Percentiles rank a stretch among this genome's conserved stretches.
Conservation (phyloP, 1,139 yeast genomes). For the Starmera stellimalicola region DNA sequence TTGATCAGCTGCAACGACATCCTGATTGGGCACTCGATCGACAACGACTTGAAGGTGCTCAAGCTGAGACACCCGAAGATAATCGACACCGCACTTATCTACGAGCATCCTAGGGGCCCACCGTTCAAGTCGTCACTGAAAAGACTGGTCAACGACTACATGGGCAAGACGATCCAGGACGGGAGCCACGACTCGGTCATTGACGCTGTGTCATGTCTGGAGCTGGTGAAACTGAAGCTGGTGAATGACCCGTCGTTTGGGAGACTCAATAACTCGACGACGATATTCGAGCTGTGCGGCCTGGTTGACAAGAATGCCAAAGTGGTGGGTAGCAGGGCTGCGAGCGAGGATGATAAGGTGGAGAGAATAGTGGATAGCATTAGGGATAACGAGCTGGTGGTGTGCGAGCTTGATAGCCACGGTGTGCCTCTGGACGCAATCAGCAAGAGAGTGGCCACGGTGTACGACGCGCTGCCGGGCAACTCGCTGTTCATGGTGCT, state of each 20-base stretch:
- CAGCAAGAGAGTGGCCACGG: conserved; percentile 33
- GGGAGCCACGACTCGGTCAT: conserved; percentile 73
- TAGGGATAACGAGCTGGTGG: conserved; percentile 39
- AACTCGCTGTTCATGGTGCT: conserved; percentile 52
- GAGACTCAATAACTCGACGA: conserved; percentile 33
- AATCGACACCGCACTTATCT: conserved; percentile 58
- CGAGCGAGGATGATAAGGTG: conserved; percentile 51
- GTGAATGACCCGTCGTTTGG: conserved; percentile 63
- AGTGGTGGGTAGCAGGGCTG: conserved; percentile 29
- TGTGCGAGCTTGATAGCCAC: conserved; percentile 37
- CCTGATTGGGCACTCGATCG: conserved; percentile 65
- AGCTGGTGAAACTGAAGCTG: conserved; percentile 61
- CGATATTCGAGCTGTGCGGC: conserved; percentile 26
- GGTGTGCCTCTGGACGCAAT: conserved; percentile 13
- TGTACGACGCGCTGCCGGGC: conserved; percentile 47
- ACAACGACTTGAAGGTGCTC: conserved; percentile 55
- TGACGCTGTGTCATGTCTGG: conserved; percentile 77
- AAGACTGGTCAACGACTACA: conserved; percentile 49
- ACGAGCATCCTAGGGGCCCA: conserved; percentile 70
- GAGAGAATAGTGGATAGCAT: conserved; percentile 29
- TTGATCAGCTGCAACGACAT: conserved; percentile 43
- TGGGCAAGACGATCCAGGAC: conserved; percentile 54
- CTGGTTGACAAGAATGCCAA: conserved; percentile 29
- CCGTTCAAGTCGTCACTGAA: conserved; percentile 72
- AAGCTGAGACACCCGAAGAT: conserved; percentile 52